These are phyloP conservation scores for Cardamine chenopodiifolia DNA, from an alignment of 345 rosid genomes.

Conservation along the genomic window DNA sequence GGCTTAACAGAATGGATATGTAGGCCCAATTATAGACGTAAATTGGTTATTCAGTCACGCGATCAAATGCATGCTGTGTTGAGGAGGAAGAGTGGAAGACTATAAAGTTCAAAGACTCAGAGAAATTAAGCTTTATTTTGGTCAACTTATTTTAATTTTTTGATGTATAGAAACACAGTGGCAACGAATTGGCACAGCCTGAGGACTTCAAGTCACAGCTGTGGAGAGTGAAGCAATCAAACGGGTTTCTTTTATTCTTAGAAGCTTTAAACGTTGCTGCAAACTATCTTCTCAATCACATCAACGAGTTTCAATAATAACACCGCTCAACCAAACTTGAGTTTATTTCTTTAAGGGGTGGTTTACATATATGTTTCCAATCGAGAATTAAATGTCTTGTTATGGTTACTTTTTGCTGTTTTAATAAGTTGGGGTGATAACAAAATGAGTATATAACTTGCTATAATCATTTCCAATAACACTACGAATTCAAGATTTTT, in stretches of 20 bases:
- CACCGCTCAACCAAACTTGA: conserved; percentile 4
- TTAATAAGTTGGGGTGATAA: conserved; percentile 5
- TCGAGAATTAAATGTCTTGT: conserved; percentile 11
- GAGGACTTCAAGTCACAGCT: conserved; percentile 49
- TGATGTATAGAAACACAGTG: too few species aligned
- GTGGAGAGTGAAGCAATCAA: conserved; percentile 77
- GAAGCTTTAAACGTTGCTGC: too few species aligned
- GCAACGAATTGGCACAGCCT: too few species aligned
- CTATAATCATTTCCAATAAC: background rate
- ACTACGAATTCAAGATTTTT: background rate
- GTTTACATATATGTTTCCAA: conserved; percentile 2
- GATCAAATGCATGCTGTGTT: too few species aligned
- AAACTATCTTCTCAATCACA: too few species aligned
- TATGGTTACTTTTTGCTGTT: conserved; percentile 26
- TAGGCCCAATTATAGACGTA: background rate
- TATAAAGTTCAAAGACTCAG: background rate
- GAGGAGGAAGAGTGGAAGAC: too few species aligned
- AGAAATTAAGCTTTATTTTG: too few species aligned
- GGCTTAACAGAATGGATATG: background rate
- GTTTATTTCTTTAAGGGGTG: background rate
- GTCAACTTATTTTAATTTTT: too few species aligned
- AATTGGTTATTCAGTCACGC: too few species aligned
- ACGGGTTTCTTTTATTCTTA: conserved; percentile 44
- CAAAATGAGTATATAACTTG: background rate
- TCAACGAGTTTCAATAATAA: conserved; percentile 36